A percentile compares a stretch with the other conserved stretches of the same genome.
phyloP scores from a whole-genome alignment of 495 filamentous ascomycete species.

The Trichocladium antarcticum region DNA sequence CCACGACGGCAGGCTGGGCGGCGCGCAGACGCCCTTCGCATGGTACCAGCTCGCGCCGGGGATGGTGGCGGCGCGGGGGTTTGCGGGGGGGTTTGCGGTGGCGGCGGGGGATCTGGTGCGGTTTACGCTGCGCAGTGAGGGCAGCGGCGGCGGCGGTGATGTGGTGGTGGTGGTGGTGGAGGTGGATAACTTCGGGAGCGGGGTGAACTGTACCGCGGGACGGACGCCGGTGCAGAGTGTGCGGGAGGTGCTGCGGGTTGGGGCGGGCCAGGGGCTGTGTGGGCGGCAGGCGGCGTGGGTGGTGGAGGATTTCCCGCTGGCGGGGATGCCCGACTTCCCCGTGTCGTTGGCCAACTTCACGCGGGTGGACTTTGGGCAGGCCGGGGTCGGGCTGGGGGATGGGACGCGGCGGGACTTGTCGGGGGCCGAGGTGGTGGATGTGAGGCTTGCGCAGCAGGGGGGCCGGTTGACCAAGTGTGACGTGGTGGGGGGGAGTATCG shows the following conservation, averaged over 20 bases:
- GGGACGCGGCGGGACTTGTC: background rate
- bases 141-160: background rate
- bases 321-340: slow-evolving; percentile 12
- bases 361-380: slow-evolving; percentile 10
- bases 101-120: slow-evolving; percentile 13
- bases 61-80: slow-evolving; percentile 1
- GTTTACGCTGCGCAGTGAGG: background rate
- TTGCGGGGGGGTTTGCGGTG: slow-evolving; percentile 10
- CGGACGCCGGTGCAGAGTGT: background rate
- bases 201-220: background rate
- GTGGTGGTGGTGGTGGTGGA: slow-evolving; percentile 1
- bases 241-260: background rate
- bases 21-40: slow-evolving; percentile 8
- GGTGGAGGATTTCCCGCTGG: slow-evolving; percentile 22
- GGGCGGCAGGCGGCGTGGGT: slow-evolving; percentile 17
- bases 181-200: slow-evolving; percentile 19
- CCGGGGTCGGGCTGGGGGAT: slow-evolving; percentile 3
- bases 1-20: slow-evolving; percentile 16
- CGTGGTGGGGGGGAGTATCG: slow-evolving; percentile 5
- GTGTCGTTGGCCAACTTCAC: slow-evolving; percentile 22
- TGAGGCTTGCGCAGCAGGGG: slow-evolving; percentile 16
- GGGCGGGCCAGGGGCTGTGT: slow-evolving; percentile 5
- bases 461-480: slow-evolving; percentile 20
- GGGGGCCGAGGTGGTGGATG: slow-evolving; percentile 16
- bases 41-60: slow-evolving; percentile 15